These are phyloP conservation scores for Trametopsis cervina DNA, from an alignment of 768 basidiomycete species.

Conservation along the genomic window DNA sequence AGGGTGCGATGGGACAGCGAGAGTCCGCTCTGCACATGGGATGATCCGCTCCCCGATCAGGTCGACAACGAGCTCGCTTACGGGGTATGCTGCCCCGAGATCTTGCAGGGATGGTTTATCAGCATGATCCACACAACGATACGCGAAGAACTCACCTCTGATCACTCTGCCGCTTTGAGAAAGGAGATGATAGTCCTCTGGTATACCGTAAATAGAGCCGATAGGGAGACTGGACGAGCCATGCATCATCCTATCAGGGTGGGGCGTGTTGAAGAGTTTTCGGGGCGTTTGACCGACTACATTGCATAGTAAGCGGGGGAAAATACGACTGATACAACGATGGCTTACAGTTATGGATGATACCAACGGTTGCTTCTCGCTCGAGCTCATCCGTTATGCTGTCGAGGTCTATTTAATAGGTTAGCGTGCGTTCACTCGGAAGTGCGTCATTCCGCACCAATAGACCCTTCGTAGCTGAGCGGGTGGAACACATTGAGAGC, in stretches of 20 bases:
- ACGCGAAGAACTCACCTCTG: constrained; percentile 56
- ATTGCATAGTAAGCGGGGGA: background rate
- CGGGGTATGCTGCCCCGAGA: constrained; percentile 37
- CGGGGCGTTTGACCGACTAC: constrained; percentile 88
- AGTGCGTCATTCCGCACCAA: constrained; percentile 42
- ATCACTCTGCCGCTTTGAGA: constrained; percentile 47
- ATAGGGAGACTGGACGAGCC: constrained; percentile 70
- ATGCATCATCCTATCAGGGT: constrained; percentile 68
- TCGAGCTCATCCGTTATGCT: constrained; percentile 80
- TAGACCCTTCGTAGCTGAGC: constrained; percentile 86
- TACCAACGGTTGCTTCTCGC: constrained; percentile 87
- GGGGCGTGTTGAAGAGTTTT: constrained; percentile 71
- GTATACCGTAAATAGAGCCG: constrained; percentile 66
- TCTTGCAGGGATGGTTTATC: constrained; percentile 28
- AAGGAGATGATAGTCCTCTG: constrained; percentile 74
- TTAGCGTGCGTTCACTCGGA: background rate
- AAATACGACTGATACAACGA: background rate
- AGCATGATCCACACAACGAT: no score
- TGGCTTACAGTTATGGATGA: constrained; percentile 86
- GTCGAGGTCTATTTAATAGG: constrained; percentile 58
- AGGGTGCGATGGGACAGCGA: constrained; percentile 50
- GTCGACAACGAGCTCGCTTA: constrained; percentile 51
- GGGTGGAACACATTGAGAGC: constrained; percentile 89
- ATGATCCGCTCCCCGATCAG: constrained; percentile 50
- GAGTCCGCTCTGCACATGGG: constrained; percentile 51